Percentiles rank a stretch among this genome's conserved stretches.
These are phyloP conservation scores for Penicillium sp. DNA, from an alignment of 2,329 filamentous ascomycete species.

Conservation along the genomic window DNA sequence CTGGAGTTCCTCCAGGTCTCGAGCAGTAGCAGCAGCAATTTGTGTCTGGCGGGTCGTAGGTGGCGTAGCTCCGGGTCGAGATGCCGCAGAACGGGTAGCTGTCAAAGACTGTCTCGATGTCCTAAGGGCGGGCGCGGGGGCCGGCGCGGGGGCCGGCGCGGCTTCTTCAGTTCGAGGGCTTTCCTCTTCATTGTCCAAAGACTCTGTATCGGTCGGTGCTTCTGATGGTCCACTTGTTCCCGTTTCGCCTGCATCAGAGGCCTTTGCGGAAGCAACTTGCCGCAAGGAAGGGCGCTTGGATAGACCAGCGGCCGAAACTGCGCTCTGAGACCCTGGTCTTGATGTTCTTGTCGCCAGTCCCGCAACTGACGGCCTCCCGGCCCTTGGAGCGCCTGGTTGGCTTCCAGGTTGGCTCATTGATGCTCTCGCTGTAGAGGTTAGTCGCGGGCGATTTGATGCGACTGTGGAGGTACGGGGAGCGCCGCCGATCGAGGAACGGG, in stretches of 20 bases:
- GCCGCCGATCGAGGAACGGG: conserved; percentile 44
- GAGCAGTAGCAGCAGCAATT: conserved; percentile 53
- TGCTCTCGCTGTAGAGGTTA: conserved; percentile 58
- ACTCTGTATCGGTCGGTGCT: conserved; percentile 32
- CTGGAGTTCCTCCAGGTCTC: conserved; percentile 84
- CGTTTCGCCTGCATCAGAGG: conserved; percentile 31
- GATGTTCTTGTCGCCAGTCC: conserved; percentile 37
- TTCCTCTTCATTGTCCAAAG: conserved; percentile 29
- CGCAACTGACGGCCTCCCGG: conserved; percentile 44
- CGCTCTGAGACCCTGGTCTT: conserved; percentile 33
- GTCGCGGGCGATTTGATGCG: conserved; percentile 53
- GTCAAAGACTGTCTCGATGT: conserved; percentile 27
- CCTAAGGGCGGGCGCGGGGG: conserved; percentile 18
- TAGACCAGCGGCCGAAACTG: conserved; percentile 24
- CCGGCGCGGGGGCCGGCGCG: conserved; percentile 1
- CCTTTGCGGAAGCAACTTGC: conserved; percentile 28
- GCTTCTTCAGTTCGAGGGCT: conserved; percentile 21
- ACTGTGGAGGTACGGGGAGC: conserved; percentile 56
- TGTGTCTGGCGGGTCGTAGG: conserved; percentile 47
- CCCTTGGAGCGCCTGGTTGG: conserved; percentile 33
- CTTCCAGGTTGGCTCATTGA: conserved; percentile 68
- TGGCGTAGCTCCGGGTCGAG: conserved; percentile 33
- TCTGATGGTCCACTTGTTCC: conserved; percentile 32
- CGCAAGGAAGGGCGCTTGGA: conserved; percentile 40
- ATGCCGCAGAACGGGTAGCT: conserved; percentile 25